These are phyloP conservation scores for Trichosanthes cucumerina DNA, from an alignment of 306 rosid genomes.

Conservation along the genomic window DNA sequence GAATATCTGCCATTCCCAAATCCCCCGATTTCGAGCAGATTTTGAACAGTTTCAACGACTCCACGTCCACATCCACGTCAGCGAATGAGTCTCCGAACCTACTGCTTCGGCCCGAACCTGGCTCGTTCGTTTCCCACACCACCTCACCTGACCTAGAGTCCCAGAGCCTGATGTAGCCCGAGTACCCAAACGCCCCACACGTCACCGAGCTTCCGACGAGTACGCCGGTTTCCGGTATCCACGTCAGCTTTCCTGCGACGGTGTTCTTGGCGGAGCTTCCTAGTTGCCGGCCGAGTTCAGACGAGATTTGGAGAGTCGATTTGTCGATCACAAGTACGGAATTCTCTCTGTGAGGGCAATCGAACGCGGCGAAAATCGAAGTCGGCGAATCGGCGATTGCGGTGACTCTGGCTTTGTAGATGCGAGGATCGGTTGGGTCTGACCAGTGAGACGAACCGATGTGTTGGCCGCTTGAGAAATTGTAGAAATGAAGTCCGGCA, in stretches of 20 bases:
- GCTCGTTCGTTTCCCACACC: conserved; percentile 80
- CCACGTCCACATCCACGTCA: conserved; percentile 49
- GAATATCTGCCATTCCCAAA: conserved; percentile 76
- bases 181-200: conserved; percentile 65
- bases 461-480: conserved; percentile 52
- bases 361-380: conserved; percentile 54
- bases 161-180: conserved; percentile 73
- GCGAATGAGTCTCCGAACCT: conserved; percentile 79
- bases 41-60: conserved; percentile 48
- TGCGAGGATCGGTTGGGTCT: conserved; percentile 62
- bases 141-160: conserved; percentile 56
- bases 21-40: conserved; percentile 77
- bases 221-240: conserved; percentile 46
- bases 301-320: conserved; percentile 34
- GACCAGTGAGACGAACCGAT: conserved; percentile 65
- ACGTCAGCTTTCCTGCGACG: conserved; percentile 50
- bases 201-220: conserved; percentile 46
- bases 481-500: conserved; percentile 66
- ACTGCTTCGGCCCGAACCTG: conserved; percentile 73
- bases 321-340: conserved; percentile 61
- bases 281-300: conserved; percentile 48
- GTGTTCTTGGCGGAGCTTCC: conserved; percentile 62
- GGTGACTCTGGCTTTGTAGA: conserved; percentile 69
- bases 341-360: conserved; percentile 60
- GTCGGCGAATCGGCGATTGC: conserved; percentile 39